Base-by-base conservation (phyloP, 2,329 filamentous ascomycete genomes). In the Neonectria hederae region DNA sequence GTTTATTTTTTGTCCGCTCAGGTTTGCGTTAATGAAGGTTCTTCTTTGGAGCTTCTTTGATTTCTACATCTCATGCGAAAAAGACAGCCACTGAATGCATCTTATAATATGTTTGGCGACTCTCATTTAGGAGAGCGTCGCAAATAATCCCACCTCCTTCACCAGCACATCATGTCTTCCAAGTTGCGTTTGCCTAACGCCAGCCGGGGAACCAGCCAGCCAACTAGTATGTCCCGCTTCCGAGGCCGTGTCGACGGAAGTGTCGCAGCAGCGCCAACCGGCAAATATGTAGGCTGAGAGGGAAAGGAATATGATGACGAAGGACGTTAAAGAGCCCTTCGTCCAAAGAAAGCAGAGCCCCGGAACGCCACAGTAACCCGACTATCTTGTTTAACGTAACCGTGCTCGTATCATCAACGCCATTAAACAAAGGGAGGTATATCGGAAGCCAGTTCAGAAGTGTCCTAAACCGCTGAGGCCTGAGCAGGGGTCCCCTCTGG, bases 401-500 rank as follows among this genome's bases (percentile, higher is more conserved):
- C 53, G 63, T 61, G 59, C 32, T 65, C 62, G 45, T 35, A 54
- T 60, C 70, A 65, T 65, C 56, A 74, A 74, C 71, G 71, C 71
- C 71, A 55, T 65, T 58, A 55, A 62, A 54, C 62, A 69, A 14
- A 53, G 49, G 28, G 65, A 55, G 65, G 52, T 40, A 49, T 62
- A 55, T 63, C 48, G 40, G 59, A 26, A 52, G 38, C 46, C 9
- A 48, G 32, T 13, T 11, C 40, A 52, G 14, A 43, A 51, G 30
- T 32, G 32, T 62, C 45, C 58, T 68, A 73, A 51, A 72, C 68
- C 35, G 65, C 69, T 53, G 66, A 59, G 51, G 66, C 46, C 63
- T 68, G 67, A 53, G 59, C 48, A 48, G 68, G 46, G 8, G 62
- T 48, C 38, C 74, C 77, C 19, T 83, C 80, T 2, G 78, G 71